Conservation (phyloP, 108 stramenopile genomes). For the Cyclostephanos tholiformis region DNA sequence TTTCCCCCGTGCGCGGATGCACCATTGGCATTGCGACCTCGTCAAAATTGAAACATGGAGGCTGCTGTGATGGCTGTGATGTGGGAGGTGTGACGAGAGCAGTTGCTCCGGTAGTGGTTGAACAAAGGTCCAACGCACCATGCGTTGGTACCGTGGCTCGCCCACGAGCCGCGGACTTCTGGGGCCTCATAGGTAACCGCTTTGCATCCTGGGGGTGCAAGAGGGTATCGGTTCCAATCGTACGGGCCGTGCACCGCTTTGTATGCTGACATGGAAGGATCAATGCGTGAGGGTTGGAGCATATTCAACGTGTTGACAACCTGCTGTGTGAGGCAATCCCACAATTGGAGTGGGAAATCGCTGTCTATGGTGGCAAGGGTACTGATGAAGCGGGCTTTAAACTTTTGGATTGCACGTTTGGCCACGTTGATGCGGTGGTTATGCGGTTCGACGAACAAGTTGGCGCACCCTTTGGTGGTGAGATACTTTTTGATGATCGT, state of each 20-base stretch:
- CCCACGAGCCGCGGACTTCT: too few relatives aligned
- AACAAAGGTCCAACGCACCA: too few relatives aligned
- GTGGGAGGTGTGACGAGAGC: background rate
- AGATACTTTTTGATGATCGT: too few relatives aligned
- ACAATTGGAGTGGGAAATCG: constrained; percentile 22
- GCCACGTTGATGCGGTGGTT: too few relatives aligned
- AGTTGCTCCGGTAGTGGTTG: constrained; percentile 35
- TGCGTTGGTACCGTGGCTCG: too few relatives aligned
- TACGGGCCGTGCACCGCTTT: background rate
- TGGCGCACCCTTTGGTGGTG: too few relatives aligned
- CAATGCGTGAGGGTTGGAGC: background rate
- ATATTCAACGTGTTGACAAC: background rate
- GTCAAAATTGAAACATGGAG: background rate
- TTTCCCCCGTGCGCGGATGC: constrained; percentile 16
- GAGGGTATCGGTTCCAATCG: constrained; percentile 14
- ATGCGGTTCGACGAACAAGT: too few relatives aligned
- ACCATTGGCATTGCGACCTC: constrained; percentile 11
- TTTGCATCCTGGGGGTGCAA: constrained; percentile 7
- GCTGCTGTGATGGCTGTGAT: background rate
- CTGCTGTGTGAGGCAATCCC: constrained; percentile 6
- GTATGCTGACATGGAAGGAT: constrained; percentile 15
- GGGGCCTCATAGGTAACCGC: constrained; percentile 31
- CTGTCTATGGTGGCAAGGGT: constrained; percentile 18
- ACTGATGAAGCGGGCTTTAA: constrained; percentile 30
- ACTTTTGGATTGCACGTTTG: too few relatives aligned